phyloP scores from a whole-genome alignment of 345 rosid genomes.

The Rhodamnia rubescens region DNA sequence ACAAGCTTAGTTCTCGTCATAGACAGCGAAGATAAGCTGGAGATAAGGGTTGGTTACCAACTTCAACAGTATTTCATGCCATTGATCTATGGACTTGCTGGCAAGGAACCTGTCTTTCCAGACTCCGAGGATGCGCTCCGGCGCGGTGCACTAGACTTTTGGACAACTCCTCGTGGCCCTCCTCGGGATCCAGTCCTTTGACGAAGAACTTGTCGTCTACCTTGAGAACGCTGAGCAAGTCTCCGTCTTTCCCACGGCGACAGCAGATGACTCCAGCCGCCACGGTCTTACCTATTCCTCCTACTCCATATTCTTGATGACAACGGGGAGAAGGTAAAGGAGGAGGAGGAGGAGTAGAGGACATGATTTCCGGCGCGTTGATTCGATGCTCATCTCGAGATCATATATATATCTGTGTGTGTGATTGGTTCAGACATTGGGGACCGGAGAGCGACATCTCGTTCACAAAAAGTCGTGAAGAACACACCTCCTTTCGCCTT shows the following conservation, averaged over 20 bases:
- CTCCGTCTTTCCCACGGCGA: neutral
- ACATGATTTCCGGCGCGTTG: neutral
- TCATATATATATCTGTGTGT: too few relatives aligned
- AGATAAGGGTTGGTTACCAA: neutral
- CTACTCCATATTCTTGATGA: neutral
- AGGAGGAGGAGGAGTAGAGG: neutral
- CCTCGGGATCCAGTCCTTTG: neutral
- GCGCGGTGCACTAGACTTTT: neutral
- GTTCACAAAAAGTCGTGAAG: neutral
- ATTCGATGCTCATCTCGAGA: too few relatives aligned
- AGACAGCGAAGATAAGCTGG: neutral
- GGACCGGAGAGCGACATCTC: neutral
- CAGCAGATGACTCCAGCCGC: neutral
- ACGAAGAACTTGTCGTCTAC: neutral
- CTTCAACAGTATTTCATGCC: neutral
- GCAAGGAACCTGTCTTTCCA: neutral
- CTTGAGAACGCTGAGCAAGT: neutral
- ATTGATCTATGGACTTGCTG: neutral
- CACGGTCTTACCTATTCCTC: conserved; percentile 2
- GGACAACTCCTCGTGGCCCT: neutral
- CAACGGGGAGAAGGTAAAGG: neutral
- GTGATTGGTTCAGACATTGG: neutral
- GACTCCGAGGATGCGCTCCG: neutral
- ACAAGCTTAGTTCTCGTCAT: neutral
- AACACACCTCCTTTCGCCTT: neutral